A percentile compares a stretch with the other conserved stretches of the same genome.
These are phyloP conservation scores for Phytophthora pluvialis DNA, from an alignment of 352 stramenopile genomes.

Conservation along the genomic window DNA sequence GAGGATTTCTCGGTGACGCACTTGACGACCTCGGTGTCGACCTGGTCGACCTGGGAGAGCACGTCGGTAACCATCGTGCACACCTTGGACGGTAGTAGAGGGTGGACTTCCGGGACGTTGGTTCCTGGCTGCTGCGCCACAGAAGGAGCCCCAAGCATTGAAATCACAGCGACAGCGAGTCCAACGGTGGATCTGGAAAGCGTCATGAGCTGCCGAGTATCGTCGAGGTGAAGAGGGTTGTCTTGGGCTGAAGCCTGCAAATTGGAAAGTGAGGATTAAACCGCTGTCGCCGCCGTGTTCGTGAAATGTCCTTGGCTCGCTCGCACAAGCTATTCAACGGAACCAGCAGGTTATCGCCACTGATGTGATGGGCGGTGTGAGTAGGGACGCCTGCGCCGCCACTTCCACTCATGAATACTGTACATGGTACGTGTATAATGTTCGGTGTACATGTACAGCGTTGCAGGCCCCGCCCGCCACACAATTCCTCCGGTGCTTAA, in stretches of 20 bases:
- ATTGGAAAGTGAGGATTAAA: slow-evolving; percentile 18
- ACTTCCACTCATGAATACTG: neutral
- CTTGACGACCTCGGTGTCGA: slow-evolving; percentile 22
- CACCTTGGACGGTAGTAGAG: slow-evolving; percentile 37
- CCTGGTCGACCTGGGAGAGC: slow-evolving; percentile 18
- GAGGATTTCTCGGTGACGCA: slow-evolving; percentile 49
- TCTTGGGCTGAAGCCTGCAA: neutral
- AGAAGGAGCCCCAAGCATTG: neutral
- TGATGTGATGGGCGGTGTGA: slow-evolving; percentile 4
- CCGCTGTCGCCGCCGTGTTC: neutral
- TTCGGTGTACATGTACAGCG: too few relatives aligned
- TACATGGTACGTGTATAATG: too few relatives aligned
- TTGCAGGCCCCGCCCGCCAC: neutral
- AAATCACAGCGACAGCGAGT: slow-evolving; percentile 8
- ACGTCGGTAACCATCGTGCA: slow-evolving; percentile 34
- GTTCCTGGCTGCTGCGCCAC: slow-evolving; percentile 47
- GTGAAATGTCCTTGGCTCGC: neutral
- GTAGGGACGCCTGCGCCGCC: neutral
- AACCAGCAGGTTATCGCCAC: slow-evolving; percentile 9
- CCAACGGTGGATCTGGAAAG: slow-evolving; percentile 6
- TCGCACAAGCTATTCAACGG: slow-evolving; percentile 2
- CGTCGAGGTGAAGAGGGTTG: neutral
- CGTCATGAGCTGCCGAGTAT: slow-evolving; percentile 5
- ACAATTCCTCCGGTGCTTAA: slow-evolving; percentile 7
- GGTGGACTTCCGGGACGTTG: slow-evolving; percentile 45